A percentile compares a stretch with the other conserved stretches of the same genome.
phyloP scores from a whole-genome alignment of 306 rosid species.

The Erythrophleum fordii region DNA sequence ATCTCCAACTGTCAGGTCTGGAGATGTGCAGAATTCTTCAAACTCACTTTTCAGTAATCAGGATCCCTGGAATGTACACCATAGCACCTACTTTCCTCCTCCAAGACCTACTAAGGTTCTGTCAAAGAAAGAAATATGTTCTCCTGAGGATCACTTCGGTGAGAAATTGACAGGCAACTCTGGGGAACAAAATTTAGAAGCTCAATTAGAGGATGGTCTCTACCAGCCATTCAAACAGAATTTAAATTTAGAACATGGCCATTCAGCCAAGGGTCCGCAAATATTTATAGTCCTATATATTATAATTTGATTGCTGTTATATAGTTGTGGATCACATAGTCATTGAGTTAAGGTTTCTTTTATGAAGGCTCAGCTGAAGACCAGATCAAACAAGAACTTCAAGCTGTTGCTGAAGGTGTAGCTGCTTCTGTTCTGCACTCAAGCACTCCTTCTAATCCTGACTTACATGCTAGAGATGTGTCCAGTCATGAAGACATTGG shows the following conservation, averaged over 20 bases:
- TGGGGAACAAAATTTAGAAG: conserved; percentile 48
- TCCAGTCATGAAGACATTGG: conserved; percentile 43
- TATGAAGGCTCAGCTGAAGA: conserved; percentile 69
- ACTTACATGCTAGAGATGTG: conserved; percentile 47
- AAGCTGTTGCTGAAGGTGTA: conserved; percentile 93
- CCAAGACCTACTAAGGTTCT: conserved; percentile 52
- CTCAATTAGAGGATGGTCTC: conserved; percentile 52
- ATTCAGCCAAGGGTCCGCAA: conserved; percentile 57
- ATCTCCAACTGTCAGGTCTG: conserved; percentile 49
- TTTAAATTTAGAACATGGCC: conserved; percentile 52
- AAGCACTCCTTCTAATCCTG: conserved; percentile 51
- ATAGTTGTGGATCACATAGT: conserved; percentile 13
- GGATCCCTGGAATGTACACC: conserved; percentile 80
- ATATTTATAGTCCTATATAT: not conserved
- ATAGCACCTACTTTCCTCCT: conserved; percentile 67
- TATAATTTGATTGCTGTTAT: conserved; percentile 29
- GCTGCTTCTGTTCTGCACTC: conserved; percentile 86
- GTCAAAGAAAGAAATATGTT: conserved; percentile 51
- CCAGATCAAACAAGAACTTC: conserved; percentile 77
- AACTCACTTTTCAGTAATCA: conserved; percentile 85
- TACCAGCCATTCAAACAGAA: conserved; percentile 56
- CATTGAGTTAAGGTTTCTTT: conserved; percentile 34
- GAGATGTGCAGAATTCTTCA: conserved; percentile 62
- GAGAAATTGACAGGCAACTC: conserved; percentile 48
- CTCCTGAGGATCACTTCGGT: conserved; percentile 51